Base-by-base conservation (phyloP, 176 grass and related monocot genomes). In the Oryza punctata region DNA sequence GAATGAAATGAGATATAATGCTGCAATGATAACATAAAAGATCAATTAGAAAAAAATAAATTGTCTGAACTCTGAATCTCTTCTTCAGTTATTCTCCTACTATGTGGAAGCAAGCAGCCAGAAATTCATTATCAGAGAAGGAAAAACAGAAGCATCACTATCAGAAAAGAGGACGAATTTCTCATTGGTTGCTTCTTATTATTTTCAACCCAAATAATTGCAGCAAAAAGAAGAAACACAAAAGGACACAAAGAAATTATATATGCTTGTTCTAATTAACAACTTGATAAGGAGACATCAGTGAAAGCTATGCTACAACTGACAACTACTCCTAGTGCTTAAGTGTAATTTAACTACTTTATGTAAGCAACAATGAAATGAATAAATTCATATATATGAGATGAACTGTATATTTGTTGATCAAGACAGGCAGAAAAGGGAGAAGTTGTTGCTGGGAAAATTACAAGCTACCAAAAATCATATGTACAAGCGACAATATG, bases 251-350 rank as follows among this genome's bases (percentile, higher is more conserved):
- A 3, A 44, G n/a, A 72, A 54, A 54, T 18, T 19, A 21, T 3
- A 21, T 54, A 14, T 35, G 33, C 18, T 15, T 54, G 14, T 54
- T 16, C 18, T 54, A 14, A 54, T 19, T 54, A 16, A 54, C 50
- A 54, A 54, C 15, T 21, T 54, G 18, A 6, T 14, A 18, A 27
- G 3, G 27, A 50, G 44, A 50, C 28, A 10, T 54, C 26, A 28
- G 29, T 33, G 72, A 75, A 32, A 75, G 50, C 72, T 75, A 57
- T 52, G 46, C 28, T 75, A 15, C 10, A 75, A 54, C 72, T 12
- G 19, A 75, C 27, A 29, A 60, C 54, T 10, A 60, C 50, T 54
- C 1, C 37, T 38, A 8, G 1, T 50, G 13, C 41, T 73, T 46
- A 3, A 73, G 25, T 29, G 2, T 12, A 32, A 54, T 32, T 47